Conservation (phyloP, 1,284 basidiomycete species). For the Fomitopsis schrenkii region DNA sequence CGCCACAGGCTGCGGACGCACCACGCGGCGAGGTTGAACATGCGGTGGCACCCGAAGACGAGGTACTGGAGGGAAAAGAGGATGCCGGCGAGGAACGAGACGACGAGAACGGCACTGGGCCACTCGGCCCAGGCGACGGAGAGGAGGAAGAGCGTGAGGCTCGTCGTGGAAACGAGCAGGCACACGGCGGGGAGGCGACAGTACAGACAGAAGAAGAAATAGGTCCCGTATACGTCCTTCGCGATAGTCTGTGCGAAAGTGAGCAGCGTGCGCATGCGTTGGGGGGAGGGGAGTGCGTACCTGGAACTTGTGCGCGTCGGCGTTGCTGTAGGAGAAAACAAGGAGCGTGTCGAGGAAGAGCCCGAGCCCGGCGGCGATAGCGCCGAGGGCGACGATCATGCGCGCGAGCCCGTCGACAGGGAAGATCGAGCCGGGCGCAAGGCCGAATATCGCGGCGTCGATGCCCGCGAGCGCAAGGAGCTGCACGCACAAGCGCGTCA, state of each 20-base stretch:
- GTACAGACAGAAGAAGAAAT: conserved; percentile 63
- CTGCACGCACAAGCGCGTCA: conserved; percentile 4
- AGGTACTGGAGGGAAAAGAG: conserved; percentile 61
- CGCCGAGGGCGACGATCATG: conserved; percentile 49
- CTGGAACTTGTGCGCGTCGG: conserved; percentile 45
- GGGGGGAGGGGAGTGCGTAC: conserved; percentile 28
- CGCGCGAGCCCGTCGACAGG: conserved; percentile 38
- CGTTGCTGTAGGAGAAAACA: conserved; percentile 49
- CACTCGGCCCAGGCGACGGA: conserved; percentile 58
- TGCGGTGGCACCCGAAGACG: conserved; percentile 46
- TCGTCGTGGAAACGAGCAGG: conserved; percentile 47
- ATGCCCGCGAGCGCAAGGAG: conserved; percentile 26
- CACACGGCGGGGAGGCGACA: conserved; percentile 57
- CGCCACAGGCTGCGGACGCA: background rate
- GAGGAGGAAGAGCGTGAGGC: conserved; percentile 55
- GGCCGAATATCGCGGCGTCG: conserved; percentile 49
- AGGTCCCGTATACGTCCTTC: conserved; percentile 51
- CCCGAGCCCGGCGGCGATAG: conserved; percentile 56
- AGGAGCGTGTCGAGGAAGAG: conserved; percentile 60
- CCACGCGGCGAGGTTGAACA: conserved; percentile 19
- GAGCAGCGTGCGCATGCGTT: background rate
- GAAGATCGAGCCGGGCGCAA: conserved; percentile 48
- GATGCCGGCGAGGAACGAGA: conserved; percentile 52
- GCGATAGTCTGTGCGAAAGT: conserved; percentile 40
- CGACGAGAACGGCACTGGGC: conserved; percentile 53